Evolutionary conservation across 148 eudicot species (phyloP), one percentile per base, ranked within the genome.

Genomic region (Simmondsia chinensis): DNA sequence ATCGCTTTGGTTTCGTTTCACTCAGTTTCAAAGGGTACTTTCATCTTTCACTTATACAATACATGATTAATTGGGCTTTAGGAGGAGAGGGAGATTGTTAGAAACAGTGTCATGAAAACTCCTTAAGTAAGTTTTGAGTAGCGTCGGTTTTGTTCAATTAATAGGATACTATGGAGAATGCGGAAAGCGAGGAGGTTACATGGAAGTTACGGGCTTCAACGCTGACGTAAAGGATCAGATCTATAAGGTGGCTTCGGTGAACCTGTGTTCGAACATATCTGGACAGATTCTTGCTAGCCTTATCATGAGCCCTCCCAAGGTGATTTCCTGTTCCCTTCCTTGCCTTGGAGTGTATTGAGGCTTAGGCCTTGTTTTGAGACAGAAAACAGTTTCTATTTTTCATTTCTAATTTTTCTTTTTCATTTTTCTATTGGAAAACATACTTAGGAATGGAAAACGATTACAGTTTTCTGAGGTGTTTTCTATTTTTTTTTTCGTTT

Each of bases 241-340:
- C 8, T 91, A 91, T 75, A 91, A 91, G 71, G 65, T 89, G 20
- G 93, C 97, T 41, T 85, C 97, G 24, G 95, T 85, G 20, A 85
- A 82, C 45, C 69, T 82, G 47, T 85, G 97, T 39, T 85, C 97
- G 16, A 91, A 85, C 59, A 82, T 91, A 9, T 72, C 88, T 16
- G 93, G 97, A 39, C 97, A 91, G 69, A 85, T 91, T 52, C 94
- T 91, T 56, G 73, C 94, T 47, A 91, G 95, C 67, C 86, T 91
- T 21, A 68, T 91, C 40, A 86, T 91, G 95, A 76, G 47, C 64
- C 97, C 97, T 29, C 97, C 95, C 10, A 91, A 84, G 97, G 97
- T 89, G 53, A 39, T 39, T 31, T 16, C 23, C 30, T 54, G 33
- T 20, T 38, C 32, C 6, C 34, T 10, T 46, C 13, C 5, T 18